Evolutionary conservation across 2,329 filamentous ascomycete species (phyloP), one percentile per base, ranked within the genome.

Genomic region (Neonectria punicea): DNA sequence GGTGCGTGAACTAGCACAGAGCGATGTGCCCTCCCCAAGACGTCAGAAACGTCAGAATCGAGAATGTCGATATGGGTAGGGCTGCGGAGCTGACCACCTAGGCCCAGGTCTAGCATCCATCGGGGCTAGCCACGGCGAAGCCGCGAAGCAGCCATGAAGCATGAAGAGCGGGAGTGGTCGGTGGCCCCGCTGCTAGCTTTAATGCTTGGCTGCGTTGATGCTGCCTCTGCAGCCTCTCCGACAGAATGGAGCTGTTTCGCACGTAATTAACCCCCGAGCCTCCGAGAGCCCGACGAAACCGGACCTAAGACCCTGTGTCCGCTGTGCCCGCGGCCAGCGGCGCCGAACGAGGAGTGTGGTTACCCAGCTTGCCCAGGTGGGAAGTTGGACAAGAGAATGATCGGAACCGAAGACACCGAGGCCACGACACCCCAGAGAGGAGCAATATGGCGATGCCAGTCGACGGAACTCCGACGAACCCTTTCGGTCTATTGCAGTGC

Each of bases 241-340:
- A 65, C 54, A 58, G 41, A 53, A 58, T 66, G 61, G 66, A 58
- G 68, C 58, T 66, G 57, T 55, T 46, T 72, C 69, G 70, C 70
- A 73, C 67, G 58, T 57, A 63, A 67, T 59, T 55, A 69, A 69
- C 66, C 36, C 65, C 72, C 72, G 72, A 72, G 61, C 66, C 32
- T 65, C 72, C 72, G 72, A 72, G 61, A 74, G 60, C 43, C 72
- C 72, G 72, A 73, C 47, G 34, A 63, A 41, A 56, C 59, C 63
- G 65, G 67, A 69, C 54, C 53, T 62, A 67, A 64, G 43, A 32
- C 43, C 53, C 43, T 58, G 59, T 53, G 57, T 41, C 36, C 53
- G 46, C 14, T 53, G 58, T 36, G 54, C 36, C 53, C 53, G n/a
- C n/a, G n/a, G 56, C 34, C 22, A 18, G 25, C 50, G 43, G 56